A percentile compares a stretch with the other conserved stretches of the same genome.
Conservation (phyloP, 305 asterid genomes). For the Fraxinus dipetala region DNA sequence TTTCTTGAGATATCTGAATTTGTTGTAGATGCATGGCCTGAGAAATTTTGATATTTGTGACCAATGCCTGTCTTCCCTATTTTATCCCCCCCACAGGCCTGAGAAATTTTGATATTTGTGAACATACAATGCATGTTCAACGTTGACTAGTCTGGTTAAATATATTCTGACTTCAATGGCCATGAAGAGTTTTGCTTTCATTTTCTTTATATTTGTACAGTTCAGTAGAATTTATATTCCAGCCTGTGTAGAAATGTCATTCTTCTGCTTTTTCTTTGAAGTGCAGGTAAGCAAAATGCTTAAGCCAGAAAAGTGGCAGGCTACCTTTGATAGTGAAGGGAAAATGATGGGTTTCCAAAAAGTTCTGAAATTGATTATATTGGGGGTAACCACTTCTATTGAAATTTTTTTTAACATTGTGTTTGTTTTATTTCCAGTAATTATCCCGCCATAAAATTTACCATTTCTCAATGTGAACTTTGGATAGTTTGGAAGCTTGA, state of each 20-base stretch:
- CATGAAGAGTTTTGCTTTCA: slow-evolving; percentile 11
- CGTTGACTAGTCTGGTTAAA: background rate
- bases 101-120: too few species aligned
- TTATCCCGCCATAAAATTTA: slow-evolving; percentile 5
- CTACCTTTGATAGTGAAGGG: slow-evolving; percentile 82
- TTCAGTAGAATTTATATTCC: slow-evolving; percentile 6
- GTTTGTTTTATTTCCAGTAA: slow-evolving; percentile 9
- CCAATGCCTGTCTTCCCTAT: background rate
- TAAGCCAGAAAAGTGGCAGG: slow-evolving; percentile 96
- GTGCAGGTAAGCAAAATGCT: slow-evolving; percentile 86
- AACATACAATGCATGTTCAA: too few species aligned
- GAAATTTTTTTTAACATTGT: slow-evolving; percentile 13
- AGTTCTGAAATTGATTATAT: slow-evolving; percentile 79
- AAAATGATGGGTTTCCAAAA: slow-evolving; percentile 78
- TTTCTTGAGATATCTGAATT: background rate
- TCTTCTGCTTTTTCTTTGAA: slow-evolving; percentile 23
- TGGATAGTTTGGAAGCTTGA: background rate
- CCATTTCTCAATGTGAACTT: background rate
- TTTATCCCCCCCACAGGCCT: background rate
- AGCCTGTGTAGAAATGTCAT: slow-evolving; percentile 19
- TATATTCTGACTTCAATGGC: slow-evolving; percentile 13
- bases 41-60: background rate
- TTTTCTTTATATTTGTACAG: background rate
- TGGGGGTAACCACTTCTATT: slow-evolving; percentile 63
- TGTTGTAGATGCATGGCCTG: background rate